Percentiles rank a stretch among this genome's conserved stretches.
phyloP scores from a whole-genome alignment of 805 yeast genomes.

The Yamadazyma laniorum region DNA sequence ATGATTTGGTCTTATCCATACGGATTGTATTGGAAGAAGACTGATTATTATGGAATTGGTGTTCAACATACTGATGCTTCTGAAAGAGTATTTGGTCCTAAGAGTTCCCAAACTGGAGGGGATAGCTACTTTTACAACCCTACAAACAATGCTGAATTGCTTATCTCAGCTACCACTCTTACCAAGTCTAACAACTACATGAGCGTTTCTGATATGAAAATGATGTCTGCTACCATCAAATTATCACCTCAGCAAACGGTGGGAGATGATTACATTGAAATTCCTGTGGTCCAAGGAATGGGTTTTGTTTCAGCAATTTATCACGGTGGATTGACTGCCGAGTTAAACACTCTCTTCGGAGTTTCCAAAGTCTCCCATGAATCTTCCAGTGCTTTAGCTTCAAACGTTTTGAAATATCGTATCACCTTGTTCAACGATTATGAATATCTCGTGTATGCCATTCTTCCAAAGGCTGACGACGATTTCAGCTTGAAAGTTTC shows the following conservation, averaged over 20 bases:
- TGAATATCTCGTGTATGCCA: slow-evolving; percentile 68
- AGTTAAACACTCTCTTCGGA: slow-evolving; percentile 28
- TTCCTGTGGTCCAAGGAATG: slow-evolving; percentile 77
- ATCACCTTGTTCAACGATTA: slow-evolving; percentile 53
- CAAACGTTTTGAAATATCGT: slow-evolving; percentile 52
- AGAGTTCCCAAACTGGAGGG: slow-evolving; percentile 44
- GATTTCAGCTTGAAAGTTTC: slow-evolving; percentile 27
- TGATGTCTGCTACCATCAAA: slow-evolving; percentile 50
- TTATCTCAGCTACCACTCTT: slow-evolving; percentile 54
- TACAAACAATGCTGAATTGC: slow-evolving; percentile 50
- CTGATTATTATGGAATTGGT: slow-evolving; percentile 54
- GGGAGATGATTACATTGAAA: slow-evolving; percentile 39
- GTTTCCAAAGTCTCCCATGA: slow-evolving; percentile 22
- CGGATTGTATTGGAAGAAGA: slow-evolving; percentile 53
- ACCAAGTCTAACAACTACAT: slow-evolving; percentile 35
- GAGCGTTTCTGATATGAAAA: slow-evolving; percentile 46
- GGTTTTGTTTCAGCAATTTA: slow-evolving; percentile 75
- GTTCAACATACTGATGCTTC: slow-evolving; percentile 53
- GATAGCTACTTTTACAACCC: slow-evolving; percentile 57
- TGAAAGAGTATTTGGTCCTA: slow-evolving; percentile 47
- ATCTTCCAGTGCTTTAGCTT: slow-evolving; percentile 28
- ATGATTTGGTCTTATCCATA: slow-evolving; percentile 69
- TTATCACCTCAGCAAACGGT: slow-evolving; percentile 30
- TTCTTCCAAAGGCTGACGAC: slow-evolving; percentile 38
- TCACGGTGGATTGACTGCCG: slow-evolving; percentile 49